Conservation (phyloP, 495 filamentous ascomycete genomes). For the Tuber melanosporum region DNA sequence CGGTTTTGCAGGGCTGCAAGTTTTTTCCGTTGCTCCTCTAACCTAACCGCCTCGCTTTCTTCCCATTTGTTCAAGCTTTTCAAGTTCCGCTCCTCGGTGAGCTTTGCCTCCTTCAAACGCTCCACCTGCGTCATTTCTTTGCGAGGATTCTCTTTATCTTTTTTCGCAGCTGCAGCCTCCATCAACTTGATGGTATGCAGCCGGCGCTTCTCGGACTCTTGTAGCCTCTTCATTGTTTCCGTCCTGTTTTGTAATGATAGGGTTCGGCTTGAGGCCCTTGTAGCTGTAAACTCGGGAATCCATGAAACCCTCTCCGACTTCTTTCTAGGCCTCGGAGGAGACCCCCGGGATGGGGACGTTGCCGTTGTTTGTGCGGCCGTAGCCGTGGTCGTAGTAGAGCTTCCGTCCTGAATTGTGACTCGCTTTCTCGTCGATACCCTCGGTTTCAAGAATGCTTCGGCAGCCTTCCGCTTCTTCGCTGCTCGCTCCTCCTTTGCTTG, state of each 20-base stretch:
- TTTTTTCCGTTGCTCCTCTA: constrained; percentile 71
- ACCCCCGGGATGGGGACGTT: constrained; percentile 34
- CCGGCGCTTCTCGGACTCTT: constrained; percentile 73
- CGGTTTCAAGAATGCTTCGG: constrained; percentile 51
- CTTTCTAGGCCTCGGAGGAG: constrained; percentile 68
- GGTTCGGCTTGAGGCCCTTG: constrained; percentile 71
- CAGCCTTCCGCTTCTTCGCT: constrained; percentile 66
- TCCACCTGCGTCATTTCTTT: constrained; percentile 84
- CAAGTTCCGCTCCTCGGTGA: constrained; percentile 73
- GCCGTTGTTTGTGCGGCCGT: constrained; percentile 38
- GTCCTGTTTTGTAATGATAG: constrained; percentile 82
- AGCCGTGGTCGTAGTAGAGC: constrained; percentile 47
- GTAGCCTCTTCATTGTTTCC: constrained; percentile 70
- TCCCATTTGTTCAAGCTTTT: constrained; percentile 95
- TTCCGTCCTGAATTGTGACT: constrained; percentile 59
- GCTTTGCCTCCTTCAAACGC: constrained; percentile 72
- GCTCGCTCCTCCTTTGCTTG: constrained; percentile 53
- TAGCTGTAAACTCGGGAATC: constrained; percentile 76
- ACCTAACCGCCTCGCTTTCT: constrained; percentile 75
- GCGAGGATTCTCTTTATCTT: constrained; percentile 65
- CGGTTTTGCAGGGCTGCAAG: constrained; percentile 79
- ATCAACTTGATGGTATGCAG: constrained; percentile 72
- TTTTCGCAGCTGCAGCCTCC: constrained; percentile 76
- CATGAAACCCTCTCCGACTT: constrained; percentile 88
- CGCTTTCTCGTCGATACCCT: constrained; percentile 51